These are phyloP conservation scores for Dothistroma pini DNA, from an alignment of 2,329 filamentous ascomycete genomes.

Conservation along the genomic window DNA sequence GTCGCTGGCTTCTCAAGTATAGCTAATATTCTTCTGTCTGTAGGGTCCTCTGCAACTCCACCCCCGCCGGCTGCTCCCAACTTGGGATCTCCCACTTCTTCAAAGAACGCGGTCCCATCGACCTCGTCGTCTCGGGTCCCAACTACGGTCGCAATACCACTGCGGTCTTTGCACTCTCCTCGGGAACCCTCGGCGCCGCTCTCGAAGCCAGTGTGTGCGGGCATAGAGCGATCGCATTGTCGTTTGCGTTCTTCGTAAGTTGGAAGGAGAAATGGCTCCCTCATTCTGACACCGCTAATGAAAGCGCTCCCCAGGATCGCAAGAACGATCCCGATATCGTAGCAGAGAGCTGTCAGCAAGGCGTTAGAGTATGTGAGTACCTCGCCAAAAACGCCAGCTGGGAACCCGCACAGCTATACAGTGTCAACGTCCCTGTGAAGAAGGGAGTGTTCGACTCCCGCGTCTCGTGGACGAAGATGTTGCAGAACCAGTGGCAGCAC, in stretches of 20 bases:
- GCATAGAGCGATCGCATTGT: constrained; percentile 68
- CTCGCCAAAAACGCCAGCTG: constrained; percentile 69
- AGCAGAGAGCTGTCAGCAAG: constrained; percentile 68
- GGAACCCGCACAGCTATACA: constrained; percentile 66
- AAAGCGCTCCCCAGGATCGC: constrained; percentile 43
- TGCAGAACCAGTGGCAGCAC: constrained; percentile 87
- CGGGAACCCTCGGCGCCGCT: constrained; percentile 49
- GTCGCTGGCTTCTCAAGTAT: no score
- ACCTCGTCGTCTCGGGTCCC: constrained; percentile 48
- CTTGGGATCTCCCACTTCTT: constrained; percentile 50
- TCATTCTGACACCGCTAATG: neutral
- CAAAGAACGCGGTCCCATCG: constrained; percentile 38
- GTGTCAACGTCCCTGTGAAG: constrained; percentile 82
- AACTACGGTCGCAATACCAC: constrained; percentile 52
- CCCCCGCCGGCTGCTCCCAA: constrained; percentile 49
- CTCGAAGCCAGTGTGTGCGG: constrained; percentile 49
- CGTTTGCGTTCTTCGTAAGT: constrained; percentile 74
- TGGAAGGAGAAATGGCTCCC: neutral
- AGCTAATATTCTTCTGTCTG: no score
- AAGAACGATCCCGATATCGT: constrained; percentile 83
- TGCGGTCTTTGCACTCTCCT: constrained; percentile 48
- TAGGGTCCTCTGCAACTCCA: constrained; percentile 50
- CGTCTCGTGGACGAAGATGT: constrained; percentile 76
- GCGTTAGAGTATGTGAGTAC: constrained; percentile 73
- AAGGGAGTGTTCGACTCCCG: constrained; percentile 66